A percentile compares a stretch with the other conserved stretches of the same genome.
Evolutionary conservation across 768 basidiomycete species (phyloP).

Genomic region (Ramaria sp.): DNA sequence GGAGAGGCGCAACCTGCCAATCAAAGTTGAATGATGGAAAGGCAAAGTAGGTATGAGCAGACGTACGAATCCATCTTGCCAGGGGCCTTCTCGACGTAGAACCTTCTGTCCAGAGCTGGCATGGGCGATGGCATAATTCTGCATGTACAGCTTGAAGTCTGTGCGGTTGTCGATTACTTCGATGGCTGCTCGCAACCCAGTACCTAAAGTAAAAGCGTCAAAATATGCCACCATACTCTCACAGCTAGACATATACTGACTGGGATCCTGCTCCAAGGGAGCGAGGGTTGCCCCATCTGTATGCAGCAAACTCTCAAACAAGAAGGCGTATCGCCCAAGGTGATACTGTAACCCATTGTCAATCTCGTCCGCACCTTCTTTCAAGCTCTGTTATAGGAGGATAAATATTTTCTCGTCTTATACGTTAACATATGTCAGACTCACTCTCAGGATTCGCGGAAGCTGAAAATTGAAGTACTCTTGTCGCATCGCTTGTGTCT

Average conservation of each 20-base stretch:
- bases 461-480: constrained; percentile 98
- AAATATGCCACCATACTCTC: not conserved
- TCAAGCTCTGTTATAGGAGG: constrained; percentile 52
- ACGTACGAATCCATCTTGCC: constrained; percentile 89
- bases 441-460: constrained; percentile 82
- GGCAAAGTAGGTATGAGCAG: not conserved
- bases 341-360: constrained; percentile 99
- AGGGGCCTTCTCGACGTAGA: constrained; percentile 81
- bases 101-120: constrained; percentile 45
- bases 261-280: constrained; percentile 52
- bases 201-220: constrained; percentile 18
- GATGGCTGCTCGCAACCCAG: constrained; percentile 76
- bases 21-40: constrained; percentile 9
- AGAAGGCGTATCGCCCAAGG: constrained; percentile 85
- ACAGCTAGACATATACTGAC: constrained; percentile 25
- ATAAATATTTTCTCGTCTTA: not conserved
- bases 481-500: constrained; percentile 84
- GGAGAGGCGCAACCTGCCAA: constrained; percentile 50
- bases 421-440: constrained; percentile 20
- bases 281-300: constrained; percentile 82
- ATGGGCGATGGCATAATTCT: constrained; percentile 90
- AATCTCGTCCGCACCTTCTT: constrained; percentile 92
- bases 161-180: constrained; percentile 90
- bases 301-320: constrained; percentile 84
- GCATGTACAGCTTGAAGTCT: constrained; percentile 96